phyloP scores from a whole-genome alignment of 2,329 filamentous ascomycete species.

The Aspergillus sp. region DNA sequence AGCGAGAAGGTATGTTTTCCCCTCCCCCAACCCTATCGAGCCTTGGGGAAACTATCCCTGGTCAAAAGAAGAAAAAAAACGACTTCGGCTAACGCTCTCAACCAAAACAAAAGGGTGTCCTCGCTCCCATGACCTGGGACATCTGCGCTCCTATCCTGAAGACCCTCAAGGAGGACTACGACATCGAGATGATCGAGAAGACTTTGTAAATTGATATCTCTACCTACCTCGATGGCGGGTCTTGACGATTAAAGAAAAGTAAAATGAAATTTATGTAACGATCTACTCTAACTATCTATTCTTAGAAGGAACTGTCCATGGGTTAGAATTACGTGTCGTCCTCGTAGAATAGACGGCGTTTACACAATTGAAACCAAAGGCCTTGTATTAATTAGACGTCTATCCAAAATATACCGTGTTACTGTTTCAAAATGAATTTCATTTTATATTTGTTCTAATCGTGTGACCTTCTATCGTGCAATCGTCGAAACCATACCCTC shows the following conservation, averaged over 20 bases:
- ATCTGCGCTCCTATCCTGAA: conserved; percentile 73
- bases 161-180: conserved; percentile 75
- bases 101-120: conserved; percentile 53
- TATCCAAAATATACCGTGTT: neutral
- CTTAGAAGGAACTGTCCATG: neutral
- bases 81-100: neutral
- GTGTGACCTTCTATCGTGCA: conserved; percentile 22
- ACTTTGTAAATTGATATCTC: conserved; percentile 33
- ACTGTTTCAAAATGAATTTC: conserved; percentile 6
- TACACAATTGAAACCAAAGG: neutral
- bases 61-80: neutral
- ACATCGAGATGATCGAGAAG: conserved; percentile 72
- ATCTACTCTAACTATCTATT: neutral
- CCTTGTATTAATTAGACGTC: neutral
- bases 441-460: conserved; percentile 17
- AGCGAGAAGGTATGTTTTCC: conserved; percentile 53
- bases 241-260: conserved; percentile 1
- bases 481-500: conserved; percentile 21
- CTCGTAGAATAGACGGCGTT: neutral
- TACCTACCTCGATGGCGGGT: neutral
- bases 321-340: neutral
- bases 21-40: neutral
- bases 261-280: neutral
- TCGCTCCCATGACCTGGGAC: conserved; percentile 73
- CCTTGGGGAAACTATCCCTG: neutral